Base-by-base conservation (phyloP, 139 green algal genomes). In the Desmodesmus armatus region DNA sequence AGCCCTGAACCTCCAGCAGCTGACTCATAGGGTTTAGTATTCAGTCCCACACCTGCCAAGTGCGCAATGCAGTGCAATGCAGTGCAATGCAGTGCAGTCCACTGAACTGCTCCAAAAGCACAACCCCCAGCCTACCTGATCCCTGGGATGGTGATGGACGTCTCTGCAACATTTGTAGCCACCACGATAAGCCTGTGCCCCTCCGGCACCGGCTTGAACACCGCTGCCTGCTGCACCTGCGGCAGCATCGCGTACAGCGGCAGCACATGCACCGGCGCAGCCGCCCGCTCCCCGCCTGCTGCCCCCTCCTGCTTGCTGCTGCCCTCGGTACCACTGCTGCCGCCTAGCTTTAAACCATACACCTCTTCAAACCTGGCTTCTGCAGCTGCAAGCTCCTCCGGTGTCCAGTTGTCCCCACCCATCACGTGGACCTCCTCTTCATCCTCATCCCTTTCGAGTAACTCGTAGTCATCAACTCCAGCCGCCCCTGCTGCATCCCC, bases 101-200 rank as follows among this genome's bases (percentile, higher is more conserved):
- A n/a, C n/a, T n/a, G n/a, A n/a, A n/a, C n/a, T n/a, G n/a, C n/a
- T n/a, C n/a, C n/a, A n/a, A n/a, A n/a, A n/a, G n/a, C n/a, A n/a
- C n/a, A n/a, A n/a, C n/a, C n/a, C n/a, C n/a, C n/a, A n/a, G n/a
- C 88, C 9, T 33, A 91, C 91, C 91, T 70, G 77, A 88, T 81
- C 41, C 96, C 95, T 58, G 97, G 97, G 58, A 99, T 99, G 80
- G 97, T 99, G 37, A 99, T 91, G 0, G 96, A 99, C 0, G 97
- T 99, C 87, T 99, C 97, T 7, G 97, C 97, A 41, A 99, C 97
- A 78, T 99, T 99, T 43, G 97, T 99, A 3, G 97, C 95, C 9
- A 99, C 96, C 0, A 99, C 91, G 23, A 99, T 94, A 6, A 98
- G 91, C 29, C 97, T 87, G 44, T 90, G 74, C 2, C 96, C 97